Evolutionary conservation across 2,329 filamentous ascomycete genomes (phyloP), one percentile per base, ranked within the genome.

Genomic region (Chaetomiaceae sp.): DNA sequence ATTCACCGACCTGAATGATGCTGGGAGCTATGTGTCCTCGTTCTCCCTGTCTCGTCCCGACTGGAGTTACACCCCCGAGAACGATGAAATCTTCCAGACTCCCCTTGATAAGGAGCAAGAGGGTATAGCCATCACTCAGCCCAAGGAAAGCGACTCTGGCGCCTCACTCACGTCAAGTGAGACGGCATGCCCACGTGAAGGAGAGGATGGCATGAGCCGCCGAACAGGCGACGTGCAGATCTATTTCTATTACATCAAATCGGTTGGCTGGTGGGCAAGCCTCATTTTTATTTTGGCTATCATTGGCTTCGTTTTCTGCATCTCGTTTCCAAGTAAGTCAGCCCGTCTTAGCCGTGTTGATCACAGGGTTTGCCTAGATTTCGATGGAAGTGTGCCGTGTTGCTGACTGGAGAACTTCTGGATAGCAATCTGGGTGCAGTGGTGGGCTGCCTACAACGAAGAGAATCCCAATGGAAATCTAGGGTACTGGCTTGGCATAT

Each of bases 391-490:
- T n/a, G 16, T 9, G 16, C 47, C 14, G 6, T n/a, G n/a, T 20
- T 47, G 32, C 53, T 53, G 30, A 55, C 42, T 27, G 46, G 25
- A n/a, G n/a, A n/a, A n/a, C n/a, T 23, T 16, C 9, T 41, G 7
- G 13, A 11, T 45, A 70, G 67, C 63, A 5, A 61, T 78, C 4
- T 78, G 75, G 75, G 67, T 78, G 6, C 71, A 75, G 52, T 73
- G 73, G 63, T 79, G 73, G 76, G 69, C 74, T 0, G 68, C 73
- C 46, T 71, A 69, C 36, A 74, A 73, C 37, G 62, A 66, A 4
- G 48, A 59, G 0, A 58, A 66, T 18, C 71, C 72, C 0, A 72
- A 75, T 61, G 55, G 59, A n/a, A 56, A 60, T 1, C 51, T 69
- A 4, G 70, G 68, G 2, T 65, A 67, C 42, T 73, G 69, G 57